Evolutionary conservation across 768 basidiomycete species (phyloP).

Genomic region (Pleurotus giganteus): DNA sequence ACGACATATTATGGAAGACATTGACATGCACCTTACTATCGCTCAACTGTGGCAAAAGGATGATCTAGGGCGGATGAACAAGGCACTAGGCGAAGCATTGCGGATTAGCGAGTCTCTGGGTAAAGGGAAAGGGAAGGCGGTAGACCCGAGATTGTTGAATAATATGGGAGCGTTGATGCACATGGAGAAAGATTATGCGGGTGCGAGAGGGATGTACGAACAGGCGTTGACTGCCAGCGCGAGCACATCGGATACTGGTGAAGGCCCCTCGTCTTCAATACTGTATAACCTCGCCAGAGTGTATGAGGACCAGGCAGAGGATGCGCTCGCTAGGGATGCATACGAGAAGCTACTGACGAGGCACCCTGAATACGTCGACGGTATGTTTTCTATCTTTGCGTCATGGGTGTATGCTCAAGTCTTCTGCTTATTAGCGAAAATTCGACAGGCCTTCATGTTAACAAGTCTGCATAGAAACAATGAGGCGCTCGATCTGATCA

Average conservation of each 20-base stretch:
- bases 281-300: constrained; percentile 91
- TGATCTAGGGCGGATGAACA: constrained; percentile 67
- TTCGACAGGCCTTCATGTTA: constrained; percentile 84
- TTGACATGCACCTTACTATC: constrained; percentile 89
- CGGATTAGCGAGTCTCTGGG: constrained; percentile 46
- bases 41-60: constrained; percentile 88
- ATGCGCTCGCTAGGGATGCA: constrained; percentile 73
- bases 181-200: constrained; percentile 55
- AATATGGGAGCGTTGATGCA: constrained; percentile 79
- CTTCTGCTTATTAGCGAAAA: constrained; percentile 65
- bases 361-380: constrained; percentile 96
- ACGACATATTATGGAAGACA: constrained; percentile 66
- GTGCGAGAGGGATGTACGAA: constrained; percentile 70
- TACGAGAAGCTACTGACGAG: constrained; percentile 84
- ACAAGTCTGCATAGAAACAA: constrained; percentile 65
- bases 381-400: constrained; percentile 42
- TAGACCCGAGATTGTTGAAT: constrained; percentile 72
- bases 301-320: constrained; percentile 83
- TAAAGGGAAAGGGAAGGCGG: constrained; percentile 30
- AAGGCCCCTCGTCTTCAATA: constrained; percentile 77
- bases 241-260: constrained; percentile 46
- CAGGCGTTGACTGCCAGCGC: constrained; percentile 60
- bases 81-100: constrained; percentile 72
- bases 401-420: constrained; percentile 2
- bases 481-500: constrained; percentile 85